These are phyloP conservation scores for Umbilicus rupestris DNA, from an alignment of 164 flowering plant genomes.

Conservation along the genomic window DNA sequence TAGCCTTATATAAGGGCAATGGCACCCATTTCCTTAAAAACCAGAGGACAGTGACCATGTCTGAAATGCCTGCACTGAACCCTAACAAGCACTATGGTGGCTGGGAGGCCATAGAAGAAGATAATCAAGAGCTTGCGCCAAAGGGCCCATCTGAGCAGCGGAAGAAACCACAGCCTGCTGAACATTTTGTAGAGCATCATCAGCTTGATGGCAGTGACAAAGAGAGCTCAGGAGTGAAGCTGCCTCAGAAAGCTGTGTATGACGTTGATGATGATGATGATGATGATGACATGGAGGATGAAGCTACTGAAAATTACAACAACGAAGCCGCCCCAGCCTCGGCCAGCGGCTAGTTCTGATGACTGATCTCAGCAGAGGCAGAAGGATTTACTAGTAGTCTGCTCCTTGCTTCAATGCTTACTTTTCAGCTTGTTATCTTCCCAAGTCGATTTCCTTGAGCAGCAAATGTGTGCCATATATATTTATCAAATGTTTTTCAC, in stretches of 20 bases:
- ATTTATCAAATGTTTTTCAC: too few species aligned
- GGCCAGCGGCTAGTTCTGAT: neutral
- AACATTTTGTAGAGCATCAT: neutral
- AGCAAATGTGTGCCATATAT: too few species aligned
- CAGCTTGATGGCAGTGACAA: neutral
- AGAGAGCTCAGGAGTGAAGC: neutral
- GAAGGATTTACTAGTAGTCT: neutral
- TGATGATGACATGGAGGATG: neutral
- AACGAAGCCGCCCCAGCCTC: neutral
- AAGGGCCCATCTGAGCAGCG: neutral
- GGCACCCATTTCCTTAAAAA: too few species aligned
- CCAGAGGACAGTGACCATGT: neutral
- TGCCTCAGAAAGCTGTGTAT: neutral
- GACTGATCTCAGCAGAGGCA: neutral
- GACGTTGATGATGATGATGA: neutral
- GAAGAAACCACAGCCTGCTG: too few species aligned
- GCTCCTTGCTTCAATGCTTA: neutral
- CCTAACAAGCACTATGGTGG: neutral
- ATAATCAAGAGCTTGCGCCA: neutral
- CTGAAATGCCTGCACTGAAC: neutral
- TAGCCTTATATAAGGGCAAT: neutral
- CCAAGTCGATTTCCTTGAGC: too few species aligned
- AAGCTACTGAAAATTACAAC: neutral
- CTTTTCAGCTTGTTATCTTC: too few species aligned
- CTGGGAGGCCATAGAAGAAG: slow-evolving; percentile 2